Evolutionary conservation across 352 stramenopile species (phyloP), one percentile per base, ranked within the genome.

Genomic region (Phytophthora pseudosyringae): DNA sequence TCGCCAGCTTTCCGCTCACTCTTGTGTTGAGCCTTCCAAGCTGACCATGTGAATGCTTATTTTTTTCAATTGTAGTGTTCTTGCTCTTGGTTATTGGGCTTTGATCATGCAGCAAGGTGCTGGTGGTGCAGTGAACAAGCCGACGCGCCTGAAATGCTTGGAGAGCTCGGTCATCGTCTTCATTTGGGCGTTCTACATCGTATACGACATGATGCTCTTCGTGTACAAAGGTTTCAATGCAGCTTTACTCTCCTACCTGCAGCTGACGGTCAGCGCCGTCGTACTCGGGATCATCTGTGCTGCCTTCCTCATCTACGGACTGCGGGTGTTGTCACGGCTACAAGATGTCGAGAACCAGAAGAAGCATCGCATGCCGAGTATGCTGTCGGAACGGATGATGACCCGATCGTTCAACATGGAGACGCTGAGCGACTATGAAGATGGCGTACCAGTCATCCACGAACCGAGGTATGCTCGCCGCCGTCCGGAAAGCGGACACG

Each of bases 21-120:
- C 21, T n/a, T 21, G 9, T 35, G 43, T 41, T 54, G 61, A 49
- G 64, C 39, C 25, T 46, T 67, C 31, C 44, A 67, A 28, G 43
- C 2, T 41, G 10, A 13, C 18, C 21, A 40, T 36, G 39, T 71
- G 43, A 71, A 50, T 26, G 10, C 6, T 58, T 1, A 33, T 21
- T 2, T 21, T 21, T 21, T 21, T 21, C 21, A 31, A 50, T 12
- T 49, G 25, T 36, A 83, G 75, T 60, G 75, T 89, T 53, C 64
- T 88, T 59, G 75, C 78, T 21, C 59, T 90, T 9, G 61, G 52
- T 5, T 90, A 86, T 47, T 90, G 81, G 78, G 71, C 80, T 21
- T 81, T 67, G 3, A 77, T 90, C 38, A 86, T 86, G 49, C 75
- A 87, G 53, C 74, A 78, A 15, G 78, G 76, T 21, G 71, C 63